Base-by-base conservation (phyloP, 2,329 filamentous ascomycete genomes). In the Microdochium trichocladiopsis region DNA sequence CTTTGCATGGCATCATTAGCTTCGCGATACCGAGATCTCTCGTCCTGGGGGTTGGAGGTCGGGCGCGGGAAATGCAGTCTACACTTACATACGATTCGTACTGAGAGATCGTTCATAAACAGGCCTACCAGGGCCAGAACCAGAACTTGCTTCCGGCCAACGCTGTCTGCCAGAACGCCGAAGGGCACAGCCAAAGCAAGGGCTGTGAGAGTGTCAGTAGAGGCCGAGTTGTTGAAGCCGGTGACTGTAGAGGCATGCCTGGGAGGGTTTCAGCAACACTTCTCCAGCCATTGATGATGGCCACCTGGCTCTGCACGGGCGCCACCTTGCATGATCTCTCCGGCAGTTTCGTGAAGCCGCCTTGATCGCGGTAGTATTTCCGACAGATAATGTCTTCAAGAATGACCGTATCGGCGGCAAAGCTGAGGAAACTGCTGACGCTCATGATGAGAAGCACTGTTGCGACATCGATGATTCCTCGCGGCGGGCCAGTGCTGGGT, bases 61-160 rank as follows among this genome's bases (percentile, higher is more conserved):
- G n/a, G n/a, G n/a, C n/a, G n/a, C n/a, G n/a, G n/a, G n/a, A n/a
- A n/a, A n/a, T n/a, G n/a, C n/a, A n/a, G n/a, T n/a, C n/a, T 31
- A 14, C 28, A 52, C 53, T 50, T 48, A 59, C 57, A 60, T 6
- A 60, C 52, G 2, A 57, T 4, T 31, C 53, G 33, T 4, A 55
- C 48, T 57, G 57, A 60, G 6, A 49, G 25, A 23, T 60, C 55
- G 16, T 33, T 54, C 37, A 60, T 8, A 10, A 56, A 43, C 12
- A 49, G 25, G 4, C 58, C 58, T 12, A 55, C 25, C 4, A 60
- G 21, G 10, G 55, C 55, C 14, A 60, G 48, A 8, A 56, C 50
- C 16, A 57, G 22, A 16, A 58, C 53, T n/a, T 47, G 54, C 51
- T 58, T 58, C 21, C 58, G 54, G n/a, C 57, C 57, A 36, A 56